These are phyloP conservation scores for Jamesozyma spencerorum DNA, from an alignment of 805 yeast species.

Conservation along the genomic window DNA sequence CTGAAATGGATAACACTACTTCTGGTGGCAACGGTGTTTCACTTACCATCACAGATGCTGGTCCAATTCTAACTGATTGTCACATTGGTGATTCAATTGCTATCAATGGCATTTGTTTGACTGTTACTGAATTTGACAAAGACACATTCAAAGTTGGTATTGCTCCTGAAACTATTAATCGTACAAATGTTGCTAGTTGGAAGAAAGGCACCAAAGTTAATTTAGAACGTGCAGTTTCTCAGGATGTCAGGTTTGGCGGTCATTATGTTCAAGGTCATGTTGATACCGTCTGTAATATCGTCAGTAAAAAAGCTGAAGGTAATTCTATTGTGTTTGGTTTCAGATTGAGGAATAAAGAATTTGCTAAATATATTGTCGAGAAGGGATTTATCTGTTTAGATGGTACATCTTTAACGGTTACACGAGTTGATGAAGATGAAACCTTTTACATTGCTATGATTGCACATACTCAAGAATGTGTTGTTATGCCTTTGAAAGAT, in stretches of 20 bases:
- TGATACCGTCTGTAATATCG: conserved; percentile 73
- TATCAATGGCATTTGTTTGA: conserved; percentile 80
- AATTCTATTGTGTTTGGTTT: conserved; percentile 74
- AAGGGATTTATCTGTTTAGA: conserved; percentile 91
- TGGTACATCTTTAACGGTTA: conserved; percentile 87
- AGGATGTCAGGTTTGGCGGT: conserved; percentile 83
- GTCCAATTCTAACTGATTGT: conserved; percentile 60
- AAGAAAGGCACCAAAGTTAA: conserved; percentile 56
- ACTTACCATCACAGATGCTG: conserved; percentile 53
- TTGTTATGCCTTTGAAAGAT: conserved; percentile 57
- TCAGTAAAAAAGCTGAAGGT: conserved; percentile 46
- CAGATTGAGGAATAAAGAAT: conserved; percentile 47
- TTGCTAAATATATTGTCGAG: conserved; percentile 70
- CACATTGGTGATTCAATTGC: conserved; percentile 92
- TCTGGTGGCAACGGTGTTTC: conserved; percentile 50
- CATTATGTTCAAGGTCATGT: conserved; percentile 98
- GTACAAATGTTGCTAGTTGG: conserved; percentile 66
- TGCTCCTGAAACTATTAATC: conserved; percentile 82
- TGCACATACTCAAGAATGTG: conserved; percentile 78
- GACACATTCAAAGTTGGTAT: conserved; percentile 76
- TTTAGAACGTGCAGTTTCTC: conserved; percentile 79
- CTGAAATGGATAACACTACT: conserved; percentile 13
- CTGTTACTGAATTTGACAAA: conserved; percentile 71
- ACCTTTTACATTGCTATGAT: conserved; percentile 84
- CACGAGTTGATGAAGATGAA: conserved; percentile 54